These are phyloP conservation scores for Mycena vitilis DNA, from an alignment of 768 basidiomycete genomes.

Conservation along the genomic window DNA sequence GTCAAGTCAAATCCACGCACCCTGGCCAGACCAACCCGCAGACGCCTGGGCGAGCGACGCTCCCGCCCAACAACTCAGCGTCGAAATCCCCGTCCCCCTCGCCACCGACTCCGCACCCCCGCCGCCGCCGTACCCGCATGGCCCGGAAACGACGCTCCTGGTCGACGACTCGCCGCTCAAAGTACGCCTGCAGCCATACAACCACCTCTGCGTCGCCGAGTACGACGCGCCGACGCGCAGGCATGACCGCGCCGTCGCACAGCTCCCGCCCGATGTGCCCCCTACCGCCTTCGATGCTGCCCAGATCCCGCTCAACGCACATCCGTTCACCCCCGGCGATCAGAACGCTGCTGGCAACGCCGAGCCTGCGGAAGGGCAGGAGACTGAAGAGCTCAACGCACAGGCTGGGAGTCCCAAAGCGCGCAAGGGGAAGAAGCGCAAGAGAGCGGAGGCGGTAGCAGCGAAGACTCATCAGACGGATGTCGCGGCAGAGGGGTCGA, in stretches of 20 bases:
- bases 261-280: constrained; percentile 12
- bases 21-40: no score
- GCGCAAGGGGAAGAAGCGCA: constrained; percentile 33
- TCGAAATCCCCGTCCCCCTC: neutral
- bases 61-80: neutral
- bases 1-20: no score
- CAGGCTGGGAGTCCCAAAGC: neutral
- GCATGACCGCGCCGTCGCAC: constrained; percentile 25
- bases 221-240: constrained; percentile 62
- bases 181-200: constrained; percentile 79
- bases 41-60: no score
- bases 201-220: constrained; percentile 82
- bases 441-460: constrained; percentile 24
- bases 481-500: neutral
- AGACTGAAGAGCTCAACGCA: neutral
- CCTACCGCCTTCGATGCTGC: neutral
- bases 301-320: neutral
- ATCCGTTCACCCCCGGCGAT: neutral
- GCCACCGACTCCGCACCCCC: neutral
- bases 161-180: constrained; percentile 69
- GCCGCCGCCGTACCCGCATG: constrained; percentile 15
- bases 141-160: constrained; percentile 31
- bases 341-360: constrained; percentile 16
- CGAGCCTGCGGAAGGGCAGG: constrained; percentile 12
- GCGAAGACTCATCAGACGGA: constrained; percentile 16